These are phyloP conservation scores for Tripterygium wilfordii DNA, from an alignment of 177 flowering plant species.

Conservation along the genomic window DNA sequence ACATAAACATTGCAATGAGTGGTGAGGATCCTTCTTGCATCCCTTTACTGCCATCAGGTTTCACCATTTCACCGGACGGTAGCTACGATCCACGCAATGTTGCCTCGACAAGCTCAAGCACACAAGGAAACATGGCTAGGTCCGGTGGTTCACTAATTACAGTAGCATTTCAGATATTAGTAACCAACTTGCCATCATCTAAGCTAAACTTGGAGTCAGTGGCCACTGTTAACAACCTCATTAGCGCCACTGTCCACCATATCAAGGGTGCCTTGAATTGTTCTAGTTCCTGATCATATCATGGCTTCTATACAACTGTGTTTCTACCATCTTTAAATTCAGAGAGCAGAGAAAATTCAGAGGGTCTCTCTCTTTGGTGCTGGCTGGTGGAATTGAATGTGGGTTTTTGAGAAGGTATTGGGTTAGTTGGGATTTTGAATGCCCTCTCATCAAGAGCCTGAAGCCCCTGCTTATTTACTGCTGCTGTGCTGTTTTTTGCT, in stretches of 20 bases:
- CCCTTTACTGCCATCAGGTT: constrained; percentile 79
- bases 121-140: constrained; percentile 13
- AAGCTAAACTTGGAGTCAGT: constrained; percentile 77
- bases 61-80: constrained; percentile 76
- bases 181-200: constrained; percentile 68
- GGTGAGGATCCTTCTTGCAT: constrained; percentile 82
- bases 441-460: constrained; percentile 46
- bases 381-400: constrained; percentile 33
- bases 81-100: constrained; percentile 30
- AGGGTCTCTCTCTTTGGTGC: constrained; percentile 20
- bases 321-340: constrained; percentile 16
- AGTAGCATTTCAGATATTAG: constrained; percentile 74
- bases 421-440: constrained; percentile 46
- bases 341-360: constrained; percentile 24
- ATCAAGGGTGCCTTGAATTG: constrained; percentile 84
- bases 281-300: constrained; percentile 40
- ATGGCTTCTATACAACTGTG: constrained; percentile 11
- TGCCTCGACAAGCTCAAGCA: constrained; percentile 46
- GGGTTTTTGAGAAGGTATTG: constrained; percentile 8
- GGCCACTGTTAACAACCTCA: constrained; percentile 70
- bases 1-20: constrained; percentile 74
- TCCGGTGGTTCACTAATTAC: constrained; percentile 75
- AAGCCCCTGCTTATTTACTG: constrained; percentile 15
- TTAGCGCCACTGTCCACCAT: constrained; percentile 75
- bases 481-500: constrained; percentile 17